These are phyloP conservation scores for Thelonectria olida DNA, from an alignment of 2,329 filamentous ascomycete species.

Conservation along the genomic window DNA sequence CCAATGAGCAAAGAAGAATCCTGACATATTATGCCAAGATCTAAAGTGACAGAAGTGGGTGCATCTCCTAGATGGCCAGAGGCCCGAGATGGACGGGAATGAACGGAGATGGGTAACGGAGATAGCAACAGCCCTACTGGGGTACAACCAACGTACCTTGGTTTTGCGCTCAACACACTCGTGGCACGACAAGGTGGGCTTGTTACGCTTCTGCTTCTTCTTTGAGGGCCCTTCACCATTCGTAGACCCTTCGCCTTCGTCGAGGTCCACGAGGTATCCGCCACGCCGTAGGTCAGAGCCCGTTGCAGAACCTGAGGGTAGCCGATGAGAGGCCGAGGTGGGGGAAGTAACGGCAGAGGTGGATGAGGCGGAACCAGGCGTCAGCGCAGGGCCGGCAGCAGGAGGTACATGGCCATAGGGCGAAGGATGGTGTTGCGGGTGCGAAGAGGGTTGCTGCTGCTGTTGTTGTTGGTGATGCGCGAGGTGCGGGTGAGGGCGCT, in stretches of 20 bases:
- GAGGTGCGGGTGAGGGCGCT: constrained; percentile 39
- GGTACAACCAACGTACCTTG: constrained; percentile 63
- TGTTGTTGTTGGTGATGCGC: constrained; percentile 33
- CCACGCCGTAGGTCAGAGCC: constrained; percentile 17
- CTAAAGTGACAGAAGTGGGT: constrained; percentile 28
- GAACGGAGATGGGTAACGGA: constrained; percentile 13
- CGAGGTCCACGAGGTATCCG: constrained; percentile 30
- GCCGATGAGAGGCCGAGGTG: constrained; percentile 35
- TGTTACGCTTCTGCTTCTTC: constrained; percentile 86
- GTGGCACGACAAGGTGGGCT: constrained; percentile 80
- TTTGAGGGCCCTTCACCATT: constrained; percentile 54
- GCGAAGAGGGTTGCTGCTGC: constrained; percentile 20
- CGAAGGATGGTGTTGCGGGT: constrained; percentile 30
- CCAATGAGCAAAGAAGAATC: constrained; percentile 6
- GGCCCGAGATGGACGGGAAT: constrained; percentile 6
- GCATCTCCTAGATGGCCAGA: constrained; percentile 19
- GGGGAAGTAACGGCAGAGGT: constrained; percentile 38
- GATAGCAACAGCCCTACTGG: constrained; percentile 10
- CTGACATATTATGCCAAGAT: constrained; percentile 14
- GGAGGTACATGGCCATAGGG: constrained; percentile 31
- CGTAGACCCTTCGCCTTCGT: constrained; percentile 35
- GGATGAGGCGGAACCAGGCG: constrained; percentile 40
- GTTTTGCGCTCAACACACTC: constrained; percentile 87
- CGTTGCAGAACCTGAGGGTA: constrained; percentile 34
- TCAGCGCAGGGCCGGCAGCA: constrained; percentile 33